phyloP scores from a whole-genome alignment of 106 monocot genomes.

The Phalaenopsis equestris region DNA sequence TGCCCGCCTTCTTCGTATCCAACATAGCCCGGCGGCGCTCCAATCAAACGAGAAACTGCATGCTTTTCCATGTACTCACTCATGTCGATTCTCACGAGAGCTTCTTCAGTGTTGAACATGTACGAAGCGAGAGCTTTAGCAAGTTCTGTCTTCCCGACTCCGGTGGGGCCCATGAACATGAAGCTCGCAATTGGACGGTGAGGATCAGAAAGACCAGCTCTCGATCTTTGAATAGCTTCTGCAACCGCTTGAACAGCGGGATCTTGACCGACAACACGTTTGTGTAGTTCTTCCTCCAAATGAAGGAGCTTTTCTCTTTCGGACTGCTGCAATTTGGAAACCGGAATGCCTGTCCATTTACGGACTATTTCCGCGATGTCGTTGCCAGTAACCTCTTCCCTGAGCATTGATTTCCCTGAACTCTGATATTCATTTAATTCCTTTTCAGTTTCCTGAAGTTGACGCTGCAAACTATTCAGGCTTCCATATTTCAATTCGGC shows the following conservation, averaged over 20 bases:
- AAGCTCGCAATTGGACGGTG: conserved; percentile 59
- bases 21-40: conserved; percentile 76
- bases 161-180: conserved; percentile 79
- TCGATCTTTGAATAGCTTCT: conserved; percentile 58
- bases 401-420: conserved; percentile 92
- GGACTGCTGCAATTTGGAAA: conserved; percentile 93
- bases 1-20: conserved; percentile 75
- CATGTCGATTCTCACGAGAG: conserved; percentile 73
- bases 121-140: conserved; percentile 79
- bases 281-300: conserved; percentile 70
- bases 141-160: conserved; percentile 84
- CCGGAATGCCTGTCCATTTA: conserved; percentile 98
- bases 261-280: conserved; percentile 69
- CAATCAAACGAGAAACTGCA: conserved; percentile 65
- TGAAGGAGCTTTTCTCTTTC: conserved; percentile 68
- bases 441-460: conserved; percentile 73
- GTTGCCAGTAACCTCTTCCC: conserved; percentile 86
- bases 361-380: conserved; percentile 98
- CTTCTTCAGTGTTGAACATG: conserved; percentile 66
- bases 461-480: conserved; percentile 80
- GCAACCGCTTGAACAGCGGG: conserved; percentile 65
- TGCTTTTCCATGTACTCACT: conserved; percentile 80
- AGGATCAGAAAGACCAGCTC: conserved; percentile 62
- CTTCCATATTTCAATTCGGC: conserved; percentile 98
- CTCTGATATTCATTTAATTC: conserved; percentile 82